Base-by-base conservation (phyloP, 192 early-diverging fungal genomes). In the Coemansia sp. region DNA sequence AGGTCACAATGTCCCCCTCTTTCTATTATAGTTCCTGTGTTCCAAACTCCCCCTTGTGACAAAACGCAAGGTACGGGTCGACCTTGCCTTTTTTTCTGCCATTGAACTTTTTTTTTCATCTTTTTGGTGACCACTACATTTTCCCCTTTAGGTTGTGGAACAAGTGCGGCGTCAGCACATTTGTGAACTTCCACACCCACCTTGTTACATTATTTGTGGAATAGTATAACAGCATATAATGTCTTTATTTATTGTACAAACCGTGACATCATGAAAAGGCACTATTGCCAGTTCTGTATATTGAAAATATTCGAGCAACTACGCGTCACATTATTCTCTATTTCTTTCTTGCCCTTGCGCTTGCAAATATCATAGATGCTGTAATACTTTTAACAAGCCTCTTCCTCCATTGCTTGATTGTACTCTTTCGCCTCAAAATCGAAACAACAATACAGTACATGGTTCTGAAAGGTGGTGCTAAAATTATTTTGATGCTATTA, bases 191-290 rank as follows among this genome's bases (percentile, higher is more conserved):
- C 15, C 25, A 26, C 16, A 53, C 9, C 9, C n/a, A n/a, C n/a
- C 20, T 53, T 53, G 10, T 29, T 12, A n/a, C 10, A 23, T 20
- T 20, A 15, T 46, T 46, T 46, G 15, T 23, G 51, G 51, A 26
- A 26, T 53, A 53, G 51, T 53, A 16, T 25, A 53, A 53, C 3
- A 29, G 10, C 15, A 53, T 53, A 2, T 23, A 29, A 12, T 53
- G n/a, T 26, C 25, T 53, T 29, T 53, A n/a, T 53, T 30, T 53
- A 8, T 2, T 49, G 48, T n/a, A n/a, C 23, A 18, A 29, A 2
- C 25, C 23, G 43, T 45, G 51, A 53, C 51, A 30, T 53, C 51
- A 53, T 53, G 51, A 53, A 53, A 26, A 25, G 10, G 21, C 25
- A 53, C 51, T 26, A 53, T 53, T 53, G 51, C 51, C 10, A 53